Evolutionary conservation across 495 filamentous ascomycete genomes (phyloP), one percentile per base, ranked within the genome.

Genomic region (Neurospora sp.): DNA sequence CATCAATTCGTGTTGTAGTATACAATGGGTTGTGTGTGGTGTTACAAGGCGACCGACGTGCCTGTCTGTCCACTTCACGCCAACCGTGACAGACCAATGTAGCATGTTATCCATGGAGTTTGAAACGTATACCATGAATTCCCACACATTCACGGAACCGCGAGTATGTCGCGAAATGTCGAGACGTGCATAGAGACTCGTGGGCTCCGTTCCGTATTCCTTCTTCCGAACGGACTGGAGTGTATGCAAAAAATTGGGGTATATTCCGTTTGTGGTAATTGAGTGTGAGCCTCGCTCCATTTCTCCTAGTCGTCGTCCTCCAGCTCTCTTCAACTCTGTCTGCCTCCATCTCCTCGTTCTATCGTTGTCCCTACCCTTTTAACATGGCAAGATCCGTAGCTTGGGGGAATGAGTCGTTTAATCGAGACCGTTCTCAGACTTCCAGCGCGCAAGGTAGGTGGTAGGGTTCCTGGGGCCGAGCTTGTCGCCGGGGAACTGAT

Each of bases 381-480:
- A 27, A 27, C 27, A 27, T 27, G 27, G 27, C 27, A 27, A 27
- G 27, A 37, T 22, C 69, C 20, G 16, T 16, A 37, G 7, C 11
- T 0, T 53, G 0, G 10, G n/a, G 20, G 11, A 12, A 53, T 0
- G 20, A 22, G 46, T 53, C 27, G 14, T 73, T 87, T 84, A 92
- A 75, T 89, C 88, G 37, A 86, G 78, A 0, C 89, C 91, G 78
- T 92, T 92, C 80, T 90, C 88, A 1, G 74, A 75, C 84, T 94
- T 93, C 92, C 92, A 94, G 74, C 83, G 79, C 69, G 85, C 76
- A 61, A 93, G 79, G 80, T 92, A 94, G 42, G 81, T 71, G 75
- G 83, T 79, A 11, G 90, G 89, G 75, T 86, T 88, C 71, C 88
- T 78, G 5, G 87, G 86, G 6, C 88, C 88, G 73, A 83, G 68